Conservation (phyloP, 768 basidiomycete species). For the Boletus sp. region DNA sequence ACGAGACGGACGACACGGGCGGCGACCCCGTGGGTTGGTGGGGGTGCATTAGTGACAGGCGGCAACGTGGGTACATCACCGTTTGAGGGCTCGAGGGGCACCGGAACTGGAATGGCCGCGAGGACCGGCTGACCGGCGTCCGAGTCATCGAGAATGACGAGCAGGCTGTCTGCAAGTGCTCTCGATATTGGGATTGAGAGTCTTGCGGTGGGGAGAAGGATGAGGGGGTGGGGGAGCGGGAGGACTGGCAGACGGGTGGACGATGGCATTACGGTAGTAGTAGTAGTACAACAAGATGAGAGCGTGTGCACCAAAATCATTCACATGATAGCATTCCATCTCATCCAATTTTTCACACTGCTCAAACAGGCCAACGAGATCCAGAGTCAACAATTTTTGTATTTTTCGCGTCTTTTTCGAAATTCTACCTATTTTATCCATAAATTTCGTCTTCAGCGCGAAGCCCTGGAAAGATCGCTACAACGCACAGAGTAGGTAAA, state of each 20-base stretch:
- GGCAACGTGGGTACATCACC: constrained; percentile 4
- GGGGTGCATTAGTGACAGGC: constrained; percentile 12
- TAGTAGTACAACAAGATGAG: neutral
- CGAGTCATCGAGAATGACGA: constrained; percentile 65
- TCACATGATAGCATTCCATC: neutral
- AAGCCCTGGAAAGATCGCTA: constrained; percentile 47
- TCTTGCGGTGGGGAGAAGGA: constrained; percentile 73
- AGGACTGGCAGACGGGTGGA: constrained; percentile 60
- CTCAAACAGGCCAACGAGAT: neutral
- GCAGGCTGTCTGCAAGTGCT: constrained; percentile 60
- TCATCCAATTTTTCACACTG: constrained; percentile 1
- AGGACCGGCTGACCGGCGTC: constrained; percentile 63
- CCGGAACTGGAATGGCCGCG: constrained; percentile 59
- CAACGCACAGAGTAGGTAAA: neutral
- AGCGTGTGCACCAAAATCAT: too few relatives aligned
- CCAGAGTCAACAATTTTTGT: constrained; percentile 30
- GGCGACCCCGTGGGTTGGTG: constrained; percentile 63
- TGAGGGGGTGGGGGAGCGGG: constrained; percentile 63
- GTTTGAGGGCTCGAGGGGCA: constrained; percentile 15
- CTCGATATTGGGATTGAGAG: constrained; percentile 66
- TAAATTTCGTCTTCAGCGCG: constrained; percentile 17
- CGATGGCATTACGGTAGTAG: constrained; percentile 17
- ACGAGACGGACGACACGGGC: constrained; percentile 71
- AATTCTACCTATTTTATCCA: constrained; percentile 63
- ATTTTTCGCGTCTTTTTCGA: constrained; percentile 62